Conservation (phyloP, 331 rosid species). For the Dryas integrifolia region DNA sequence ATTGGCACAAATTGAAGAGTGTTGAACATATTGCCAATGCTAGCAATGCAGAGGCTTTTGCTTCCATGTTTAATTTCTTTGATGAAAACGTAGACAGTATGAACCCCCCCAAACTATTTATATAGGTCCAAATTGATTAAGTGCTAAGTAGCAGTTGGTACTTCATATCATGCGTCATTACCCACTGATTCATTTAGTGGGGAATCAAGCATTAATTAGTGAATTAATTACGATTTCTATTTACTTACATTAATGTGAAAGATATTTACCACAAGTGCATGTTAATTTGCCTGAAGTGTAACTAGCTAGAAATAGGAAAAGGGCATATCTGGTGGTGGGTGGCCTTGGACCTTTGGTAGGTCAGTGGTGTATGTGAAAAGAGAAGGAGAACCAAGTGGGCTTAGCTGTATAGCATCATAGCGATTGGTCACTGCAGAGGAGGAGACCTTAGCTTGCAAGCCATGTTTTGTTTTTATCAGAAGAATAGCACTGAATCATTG, state of each 20-base stretch:
- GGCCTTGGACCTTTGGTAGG: neutral
- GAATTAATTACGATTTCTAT: neutral
- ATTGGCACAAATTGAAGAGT: neutral
- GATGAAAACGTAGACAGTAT: neutral
- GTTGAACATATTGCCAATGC: conserved; percentile 4
- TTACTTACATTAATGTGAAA: neutral
- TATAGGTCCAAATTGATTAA: too few relatives aligned
- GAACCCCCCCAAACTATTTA: too few relatives aligned
- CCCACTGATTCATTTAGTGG: neutral
- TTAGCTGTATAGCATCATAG: too few relatives aligned
- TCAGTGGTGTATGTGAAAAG: neutral
- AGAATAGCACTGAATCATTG: too few relatives aligned
- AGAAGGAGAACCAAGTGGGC: too few relatives aligned
- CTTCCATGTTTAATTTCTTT: conserved; percentile 14
- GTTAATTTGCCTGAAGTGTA: neutral
- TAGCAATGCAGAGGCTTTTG: conserved; percentile 9
- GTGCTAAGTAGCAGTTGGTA: neutral
- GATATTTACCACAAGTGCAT: neutral
- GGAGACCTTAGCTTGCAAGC: too few relatives aligned
- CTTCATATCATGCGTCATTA: neutral
- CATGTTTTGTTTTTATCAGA: too few relatives aligned
- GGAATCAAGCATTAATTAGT: neutral
- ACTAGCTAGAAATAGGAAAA: neutral
- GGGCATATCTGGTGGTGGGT: neutral
- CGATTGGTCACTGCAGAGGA: too few relatives aligned